Conservation (phyloP, 306 rosid genomes). For the Prunus campanulata region DNA sequence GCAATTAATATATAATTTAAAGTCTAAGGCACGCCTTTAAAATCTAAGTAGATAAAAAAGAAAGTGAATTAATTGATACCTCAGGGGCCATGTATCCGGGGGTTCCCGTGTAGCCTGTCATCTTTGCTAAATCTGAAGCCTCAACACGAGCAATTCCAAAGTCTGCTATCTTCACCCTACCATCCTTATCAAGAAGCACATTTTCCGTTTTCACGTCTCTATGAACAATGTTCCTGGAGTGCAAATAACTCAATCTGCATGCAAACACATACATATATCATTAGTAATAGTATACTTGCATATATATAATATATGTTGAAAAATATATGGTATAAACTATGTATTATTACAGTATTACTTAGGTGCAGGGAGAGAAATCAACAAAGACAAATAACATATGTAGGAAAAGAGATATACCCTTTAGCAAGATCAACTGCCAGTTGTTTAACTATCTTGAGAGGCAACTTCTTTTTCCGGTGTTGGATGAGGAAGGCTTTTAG, state of each 20-base stretch:
- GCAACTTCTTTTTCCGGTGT: neutral
- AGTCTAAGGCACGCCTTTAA: too few relatives aligned
- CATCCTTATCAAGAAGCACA: neutral
- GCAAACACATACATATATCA: neutral
- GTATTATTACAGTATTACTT: too few relatives aligned
- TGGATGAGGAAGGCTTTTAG: neutral
- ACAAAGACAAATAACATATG: neutral
- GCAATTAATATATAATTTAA: too few relatives aligned
- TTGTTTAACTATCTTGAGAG: neutral
- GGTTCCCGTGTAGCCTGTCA: conserved; percentile 17
- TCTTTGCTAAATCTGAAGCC: neutral
- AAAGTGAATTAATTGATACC: neutral
- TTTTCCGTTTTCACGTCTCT: conserved; percentile 10
- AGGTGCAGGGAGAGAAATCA: too few relatives aligned
- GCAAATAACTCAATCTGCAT: conserved; percentile 1
- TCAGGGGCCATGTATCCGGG: conserved; percentile 15
- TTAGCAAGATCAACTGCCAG: conserved; percentile 2
- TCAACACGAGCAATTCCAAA: conserved; percentile 10
- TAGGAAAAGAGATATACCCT: neutral
- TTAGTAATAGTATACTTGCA: neutral
- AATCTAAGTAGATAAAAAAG: too few relatives aligned
- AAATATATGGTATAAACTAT: too few relatives aligned
- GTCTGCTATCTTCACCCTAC: neutral
- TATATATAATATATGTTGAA: too few relatives aligned
- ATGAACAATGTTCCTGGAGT: conserved; percentile 11